Evolutionary conservation across 2,329 filamentous ascomycete genomes (phyloP), one percentile per base, ranked within the genome.

Genomic region (Cordyceps militaris): DNA sequence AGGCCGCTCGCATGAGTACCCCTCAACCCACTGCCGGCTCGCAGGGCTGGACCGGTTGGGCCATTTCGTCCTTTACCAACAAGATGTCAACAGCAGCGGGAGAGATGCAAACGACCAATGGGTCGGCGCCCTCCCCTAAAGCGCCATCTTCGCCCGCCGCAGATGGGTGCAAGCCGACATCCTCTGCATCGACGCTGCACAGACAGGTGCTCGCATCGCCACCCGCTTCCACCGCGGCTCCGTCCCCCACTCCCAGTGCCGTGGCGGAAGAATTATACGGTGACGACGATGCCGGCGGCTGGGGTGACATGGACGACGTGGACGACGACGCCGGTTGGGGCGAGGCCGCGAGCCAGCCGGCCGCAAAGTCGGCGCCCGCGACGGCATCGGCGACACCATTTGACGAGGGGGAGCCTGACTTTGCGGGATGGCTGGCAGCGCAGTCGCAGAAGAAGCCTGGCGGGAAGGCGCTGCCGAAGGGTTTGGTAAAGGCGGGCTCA

Each of bases 51-150:
- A 85, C 94, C 1, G 94, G 94, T 13, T 99, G 94, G 94, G 94
- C 94, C 1, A 97, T 99, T 56, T 97, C 94, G 0, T 97, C 91
- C 1, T 99, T 99, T 69, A 97, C 94, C 2, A 97, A 97, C 73
- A 97, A 96, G 66, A 71, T 97, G 13, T 86, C 90, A 1, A 75
- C 88, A 0, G 91, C 91, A 0, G 88, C 88, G 9, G 94, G 94
- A 19, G 88, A 97, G 58, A 99, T 99, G 62, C 80, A 93, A 67
- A 75, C 79, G 19, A 72, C 77, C 55, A 79, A 79, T 60, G 74
- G 74, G 36, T 69, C 73, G 2, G 66, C 76, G 3, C 66, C 73
- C 0, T 67, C 75, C 13, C 72, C 79, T 21, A 72, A 73, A 14
- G 75, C 76, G 24, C 68, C 73, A 2, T 63, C 67, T 13, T 72